phyloP scores from a whole-genome alignment of 2,329 filamentous ascomycete species.

The Blumeriella jaapii region DNA sequence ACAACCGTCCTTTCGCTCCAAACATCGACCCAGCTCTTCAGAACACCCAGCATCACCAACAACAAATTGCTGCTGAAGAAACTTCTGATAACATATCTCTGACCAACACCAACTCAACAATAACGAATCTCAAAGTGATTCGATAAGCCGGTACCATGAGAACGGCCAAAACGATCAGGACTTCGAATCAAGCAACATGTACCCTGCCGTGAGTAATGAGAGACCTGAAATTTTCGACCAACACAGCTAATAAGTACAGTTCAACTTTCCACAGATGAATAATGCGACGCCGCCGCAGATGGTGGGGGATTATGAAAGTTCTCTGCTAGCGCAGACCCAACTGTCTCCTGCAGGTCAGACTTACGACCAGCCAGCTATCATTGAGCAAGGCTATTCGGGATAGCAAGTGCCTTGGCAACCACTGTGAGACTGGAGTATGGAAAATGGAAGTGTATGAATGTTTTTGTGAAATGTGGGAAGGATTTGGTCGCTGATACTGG shows the following conservation, averaged over 20 bases:
- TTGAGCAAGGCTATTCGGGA: neutral
- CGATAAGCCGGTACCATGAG: no score
- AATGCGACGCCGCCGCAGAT: conserved; percentile 1
- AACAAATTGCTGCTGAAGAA: neutral
- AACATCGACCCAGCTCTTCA: neutral
- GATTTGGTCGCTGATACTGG: no score
- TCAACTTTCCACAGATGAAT: neutral
- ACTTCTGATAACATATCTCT: neutral
- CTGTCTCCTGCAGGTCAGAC: no score
- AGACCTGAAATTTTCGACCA: neutral
- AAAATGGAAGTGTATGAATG: no score
- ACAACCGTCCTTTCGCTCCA: neutral
- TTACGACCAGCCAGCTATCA: neutral
- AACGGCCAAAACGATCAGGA: neutral
- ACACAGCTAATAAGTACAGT: no score
- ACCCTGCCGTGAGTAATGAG: neutral
- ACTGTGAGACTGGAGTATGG: neutral
- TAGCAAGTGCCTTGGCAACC: neutral
- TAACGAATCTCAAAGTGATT: no score
- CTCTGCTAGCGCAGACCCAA: no score
- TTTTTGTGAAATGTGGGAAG: neutral
- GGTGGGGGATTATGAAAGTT: neutral
- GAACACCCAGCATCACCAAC: neutral
- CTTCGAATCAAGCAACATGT: neutral
- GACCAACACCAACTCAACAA: neutral